These are phyloP conservation scores for Tetrahymena borealis DNA, from an alignment of 73 alveolate genomes.

Conservation along the genomic window DNA sequence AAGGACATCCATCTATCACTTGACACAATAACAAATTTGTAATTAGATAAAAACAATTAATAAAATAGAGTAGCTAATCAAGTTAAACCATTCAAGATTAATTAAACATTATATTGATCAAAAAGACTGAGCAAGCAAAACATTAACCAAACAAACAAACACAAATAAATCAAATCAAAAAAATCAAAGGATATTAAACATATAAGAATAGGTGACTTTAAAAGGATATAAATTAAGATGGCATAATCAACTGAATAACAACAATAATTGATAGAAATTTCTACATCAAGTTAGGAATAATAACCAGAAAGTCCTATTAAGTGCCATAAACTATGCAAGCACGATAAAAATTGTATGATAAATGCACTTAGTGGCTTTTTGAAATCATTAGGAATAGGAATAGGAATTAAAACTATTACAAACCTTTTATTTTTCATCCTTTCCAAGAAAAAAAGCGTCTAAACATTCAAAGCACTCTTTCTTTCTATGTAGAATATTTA, in stretches of 20 bases:
- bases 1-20: no score
- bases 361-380: background rate
- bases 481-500: background rate
- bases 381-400: background rate
- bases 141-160: no score
- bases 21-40: no score
- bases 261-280: background rate
- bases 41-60: no score
- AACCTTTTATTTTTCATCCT: background rate
- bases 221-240: background rate
- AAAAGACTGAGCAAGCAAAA: no score
- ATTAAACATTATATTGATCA: no score
- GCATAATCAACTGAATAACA: background rate
- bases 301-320: background rate
- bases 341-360: background rate
- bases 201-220: no score
- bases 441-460: background rate
- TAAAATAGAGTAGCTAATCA: no score
- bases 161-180: no score
- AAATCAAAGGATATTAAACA: no score
- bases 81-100: no score
- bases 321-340: background rate
- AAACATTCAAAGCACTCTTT: background rate
- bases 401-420: background rate
- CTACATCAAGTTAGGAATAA: background rate